phyloP scores from a whole-genome alignment of 805 yeast species.

The Ogataea nakhonphanomensis region DNA sequence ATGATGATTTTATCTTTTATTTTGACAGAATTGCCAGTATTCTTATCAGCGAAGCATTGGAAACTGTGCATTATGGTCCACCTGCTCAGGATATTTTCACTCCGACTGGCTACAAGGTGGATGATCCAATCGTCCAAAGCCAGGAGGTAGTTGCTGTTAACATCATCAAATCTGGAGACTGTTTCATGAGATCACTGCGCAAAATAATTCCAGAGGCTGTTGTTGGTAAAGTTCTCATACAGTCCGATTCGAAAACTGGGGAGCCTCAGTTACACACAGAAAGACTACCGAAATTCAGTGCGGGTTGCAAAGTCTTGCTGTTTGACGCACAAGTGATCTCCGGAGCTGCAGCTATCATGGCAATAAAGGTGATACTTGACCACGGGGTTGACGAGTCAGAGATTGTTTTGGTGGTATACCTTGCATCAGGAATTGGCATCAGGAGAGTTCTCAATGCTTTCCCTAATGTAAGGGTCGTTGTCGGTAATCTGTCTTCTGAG shows the following conservation, averaged over 20 bases:
- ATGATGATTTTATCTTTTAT: conserved; percentile 81
- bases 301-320: conserved; percentile 50
- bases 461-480: conserved; percentile 62
- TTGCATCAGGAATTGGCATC: conserved; percentile 77
- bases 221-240: conserved; percentile 82
- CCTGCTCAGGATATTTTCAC: conserved; percentile 33
- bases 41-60: conserved; percentile 66
- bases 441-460: conserved; percentile 73
- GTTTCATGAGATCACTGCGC: conserved; percentile 76
- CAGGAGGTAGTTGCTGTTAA: conserved; percentile 68
- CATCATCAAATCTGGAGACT: conserved; percentile 88
- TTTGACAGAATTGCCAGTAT: conserved; percentile 79
- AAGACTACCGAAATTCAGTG: conserved; percentile 50
- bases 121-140: conserved; percentile 31
- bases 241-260: conserved; percentile 84
- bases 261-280: conserved; percentile 92
- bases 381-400: conserved; percentile 63
- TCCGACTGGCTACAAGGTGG: conserved; percentile 34
- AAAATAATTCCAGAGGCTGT: conserved; percentile 73
- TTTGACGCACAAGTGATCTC: conserved; percentile 87
- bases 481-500: conserved; percentile 56
- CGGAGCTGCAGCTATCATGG: conserved; percentile 95
- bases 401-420: conserved; percentile 65
- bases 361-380: conserved; percentile 80
- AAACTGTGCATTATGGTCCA: conserved; percentile 43